phyloP scores from a whole-genome alignment of 768 basidiomycete species.

The Leccinum boreale region DNA sequence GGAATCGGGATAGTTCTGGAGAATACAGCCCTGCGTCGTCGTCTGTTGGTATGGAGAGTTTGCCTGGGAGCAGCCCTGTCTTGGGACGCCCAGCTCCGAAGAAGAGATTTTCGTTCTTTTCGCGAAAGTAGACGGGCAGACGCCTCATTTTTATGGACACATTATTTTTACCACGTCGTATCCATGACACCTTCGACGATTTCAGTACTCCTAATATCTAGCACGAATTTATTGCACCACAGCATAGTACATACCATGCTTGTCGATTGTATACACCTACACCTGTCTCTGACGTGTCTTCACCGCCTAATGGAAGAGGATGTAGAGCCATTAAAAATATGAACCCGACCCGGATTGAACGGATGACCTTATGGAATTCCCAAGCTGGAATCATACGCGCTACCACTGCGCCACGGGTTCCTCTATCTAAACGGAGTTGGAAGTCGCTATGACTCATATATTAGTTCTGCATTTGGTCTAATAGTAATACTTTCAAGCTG shows the following conservation, averaged over 20 bases:
- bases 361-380: constrained; percentile 43
- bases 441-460: background rate
- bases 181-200: constrained; percentile 18
- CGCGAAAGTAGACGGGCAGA: constrained; percentile 26
- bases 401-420: constrained; percentile 40
- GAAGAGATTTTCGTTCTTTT: constrained; percentile 30
- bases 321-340: constrained; percentile 3
- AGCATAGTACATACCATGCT: constrained; percentile 9
- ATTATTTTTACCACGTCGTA: constrained; percentile 3
- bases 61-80: constrained; percentile 5
- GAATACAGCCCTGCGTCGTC: constrained; percentile 27
- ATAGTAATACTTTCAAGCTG: background rate
- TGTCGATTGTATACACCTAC: constrained; percentile 9
- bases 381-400: constrained; percentile 40
- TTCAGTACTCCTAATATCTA: constrained; percentile 11
- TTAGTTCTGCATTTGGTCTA: background rate
- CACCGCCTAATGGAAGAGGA: background rate
- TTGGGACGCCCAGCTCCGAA: constrained; percentile 9
- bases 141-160: constrained; percentile 9
- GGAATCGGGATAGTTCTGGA: constrained; percentile 12
- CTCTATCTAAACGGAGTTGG: background rate
- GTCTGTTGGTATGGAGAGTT: constrained; percentile 17
- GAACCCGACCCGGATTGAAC: constrained; percentile 46
- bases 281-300: background rate
- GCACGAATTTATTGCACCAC: constrained; percentile 16